Evolutionary conservation across 2,329 filamentous ascomycete species (phyloP).

Genomic region (Ophiostoma himal-ulmi): DNA sequence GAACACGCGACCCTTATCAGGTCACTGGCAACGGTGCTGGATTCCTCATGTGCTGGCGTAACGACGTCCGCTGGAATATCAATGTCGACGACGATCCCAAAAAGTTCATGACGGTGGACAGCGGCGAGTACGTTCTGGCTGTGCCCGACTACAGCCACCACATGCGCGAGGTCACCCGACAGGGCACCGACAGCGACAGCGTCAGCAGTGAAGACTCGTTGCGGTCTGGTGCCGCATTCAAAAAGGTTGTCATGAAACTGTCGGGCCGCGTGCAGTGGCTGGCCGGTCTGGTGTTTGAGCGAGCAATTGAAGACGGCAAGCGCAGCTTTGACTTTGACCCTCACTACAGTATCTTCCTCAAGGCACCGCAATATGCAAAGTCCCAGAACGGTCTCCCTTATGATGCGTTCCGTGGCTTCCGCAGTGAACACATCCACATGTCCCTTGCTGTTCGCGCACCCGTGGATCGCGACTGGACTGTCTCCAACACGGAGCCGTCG

Average conservation of each 20-base stretch:
- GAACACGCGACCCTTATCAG: conserved; percentile 84
- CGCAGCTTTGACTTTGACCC: conserved; percentile 85
- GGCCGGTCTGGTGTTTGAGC: conserved; percentile 86
- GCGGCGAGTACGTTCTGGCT: conserved; percentile 89
- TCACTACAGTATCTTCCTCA: conserved; percentile 86
- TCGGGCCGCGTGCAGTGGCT: conserved; percentile 94
- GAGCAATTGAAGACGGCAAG: conserved; percentile 63
- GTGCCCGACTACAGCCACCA: conserved; percentile 90
- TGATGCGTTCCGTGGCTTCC: conserved; percentile 93
- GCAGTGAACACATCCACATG: conserved; percentile 93
- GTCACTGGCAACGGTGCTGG: conserved; percentile 90
- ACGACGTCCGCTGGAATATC: conserved; percentile 82
- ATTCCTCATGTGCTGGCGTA: conserved; percentile 98
- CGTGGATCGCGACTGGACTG: conserved; percentile 77
- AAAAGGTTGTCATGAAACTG: conserved; percentile 98
- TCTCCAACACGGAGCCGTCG: conserved; percentile 67
- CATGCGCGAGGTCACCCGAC: conserved; percentile 59
- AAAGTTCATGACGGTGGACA: conserved; percentile 92
- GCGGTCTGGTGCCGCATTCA: conserved; percentile 77
- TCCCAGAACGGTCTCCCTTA: conserved; percentile 52
- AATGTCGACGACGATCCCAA: conserved; percentile 80
- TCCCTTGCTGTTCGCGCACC: conserved; percentile 88
- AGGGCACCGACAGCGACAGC: conserved; percentile 45
- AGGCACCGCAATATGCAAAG: conserved; percentile 69
- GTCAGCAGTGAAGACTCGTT: conserved; percentile 53